phyloP scores from a whole-genome alignment of 371 early-diverging fungal species.

The Rhizopus stolonifer region DNA sequence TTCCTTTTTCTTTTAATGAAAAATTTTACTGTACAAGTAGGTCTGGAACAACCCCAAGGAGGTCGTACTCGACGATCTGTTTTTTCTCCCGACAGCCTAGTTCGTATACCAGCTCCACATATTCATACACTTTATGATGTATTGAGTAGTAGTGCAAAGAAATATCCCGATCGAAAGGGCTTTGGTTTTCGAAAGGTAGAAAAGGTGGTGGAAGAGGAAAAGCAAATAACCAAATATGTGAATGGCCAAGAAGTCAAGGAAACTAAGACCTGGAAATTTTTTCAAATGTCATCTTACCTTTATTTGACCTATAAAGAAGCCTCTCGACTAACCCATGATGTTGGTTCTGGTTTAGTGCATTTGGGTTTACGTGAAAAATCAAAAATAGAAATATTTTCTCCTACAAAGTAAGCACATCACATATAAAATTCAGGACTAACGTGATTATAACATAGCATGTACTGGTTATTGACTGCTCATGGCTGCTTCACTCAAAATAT shows the following conservation, averaged over 20 bases:
- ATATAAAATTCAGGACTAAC: not conserved
- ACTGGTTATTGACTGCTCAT: constrained; percentile 75
- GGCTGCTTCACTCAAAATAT: constrained; percentile 70
- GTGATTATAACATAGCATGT: constrained; percentile 45
- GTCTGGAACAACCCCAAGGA: constrained; percentile 49
- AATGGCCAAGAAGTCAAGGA: constrained; percentile 66
- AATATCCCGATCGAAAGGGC: constrained; percentile 48
- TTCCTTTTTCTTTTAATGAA: constrained; percentile 27
- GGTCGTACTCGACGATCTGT: constrained; percentile 54
- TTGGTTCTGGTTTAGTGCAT: constrained; percentile 68
- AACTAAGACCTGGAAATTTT: constrained; percentile 79
- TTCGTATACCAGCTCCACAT: constrained; percentile 45
- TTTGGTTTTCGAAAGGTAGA: constrained; percentile 71
- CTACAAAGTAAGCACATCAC: constrained; percentile 63
- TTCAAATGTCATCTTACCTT: constrained; percentile 66
- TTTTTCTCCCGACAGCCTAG: constrained; percentile 50
- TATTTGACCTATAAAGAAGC: constrained; percentile 71
- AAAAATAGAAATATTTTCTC: constrained; percentile 74
- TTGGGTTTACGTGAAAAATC: constrained; percentile 64
- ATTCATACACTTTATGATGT: constrained; percentile 73
- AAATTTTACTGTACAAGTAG: constrained; percentile 42
- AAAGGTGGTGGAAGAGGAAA: constrained; percentile 70
- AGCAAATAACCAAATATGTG: constrained; percentile 69
- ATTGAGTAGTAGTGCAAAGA: constrained; percentile 46
- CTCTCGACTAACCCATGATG: constrained; percentile 39